These are phyloP conservation scores for Tephrocybe sp. DNA, from an alignment of 768 basidiomycete genomes.

Conservation along the genomic window DNA sequence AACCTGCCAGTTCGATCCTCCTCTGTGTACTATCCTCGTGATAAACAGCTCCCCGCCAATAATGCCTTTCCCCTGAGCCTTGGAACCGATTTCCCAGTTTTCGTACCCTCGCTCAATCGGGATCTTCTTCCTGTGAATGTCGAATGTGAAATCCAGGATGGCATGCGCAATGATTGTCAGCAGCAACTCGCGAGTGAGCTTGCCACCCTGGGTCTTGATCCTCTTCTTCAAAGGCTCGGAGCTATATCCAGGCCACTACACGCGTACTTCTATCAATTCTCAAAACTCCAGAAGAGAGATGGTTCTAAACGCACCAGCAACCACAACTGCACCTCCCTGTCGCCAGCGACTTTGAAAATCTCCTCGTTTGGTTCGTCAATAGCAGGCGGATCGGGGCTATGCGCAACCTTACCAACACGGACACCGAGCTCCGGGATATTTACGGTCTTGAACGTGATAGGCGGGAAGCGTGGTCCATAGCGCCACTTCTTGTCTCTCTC, in stretches of 20 bases:
- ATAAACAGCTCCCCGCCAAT: slow-evolving; percentile 35
- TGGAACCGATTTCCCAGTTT: slow-evolving; percentile 32
- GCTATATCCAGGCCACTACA: slow-evolving; percentile 52
- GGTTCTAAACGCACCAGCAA: slow-evolving; percentile 29
- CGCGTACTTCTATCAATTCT: not conserved
- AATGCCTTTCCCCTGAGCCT: slow-evolving; percentile 18
- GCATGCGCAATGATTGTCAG: slow-evolving; percentile 29
- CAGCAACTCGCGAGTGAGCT: slow-evolving; percentile 30
- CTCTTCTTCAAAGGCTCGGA: slow-evolving; percentile 36
- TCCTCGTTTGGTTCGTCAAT: slow-evolving; percentile 22
- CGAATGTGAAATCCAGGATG: slow-evolving; percentile 29
- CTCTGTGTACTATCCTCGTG: slow-evolving; percentile 36
- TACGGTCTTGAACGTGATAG: slow-evolving; percentile 30
- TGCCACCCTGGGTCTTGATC: slow-evolving; percentile 31
- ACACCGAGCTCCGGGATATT: slow-evolving; percentile 29
- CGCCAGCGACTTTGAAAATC: slow-evolving; percentile 17
- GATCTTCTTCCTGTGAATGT: slow-evolving; percentile 26
- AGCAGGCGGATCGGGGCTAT: slow-evolving; percentile 11
- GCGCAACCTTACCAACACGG: slow-evolving; percentile 27
- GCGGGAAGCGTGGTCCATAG: slow-evolving; percentile 17
- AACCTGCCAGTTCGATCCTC: slow-evolving; percentile 43
- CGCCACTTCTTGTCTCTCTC: slow-evolving; percentile 11
- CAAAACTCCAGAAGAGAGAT: not conserved
- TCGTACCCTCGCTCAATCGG: slow-evolving; percentile 36
- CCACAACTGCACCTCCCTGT: slow-evolving; percentile 33